Conservation (phyloP, 805 yeast genomes). For the Starmerella ratchasimensis region DNA sequence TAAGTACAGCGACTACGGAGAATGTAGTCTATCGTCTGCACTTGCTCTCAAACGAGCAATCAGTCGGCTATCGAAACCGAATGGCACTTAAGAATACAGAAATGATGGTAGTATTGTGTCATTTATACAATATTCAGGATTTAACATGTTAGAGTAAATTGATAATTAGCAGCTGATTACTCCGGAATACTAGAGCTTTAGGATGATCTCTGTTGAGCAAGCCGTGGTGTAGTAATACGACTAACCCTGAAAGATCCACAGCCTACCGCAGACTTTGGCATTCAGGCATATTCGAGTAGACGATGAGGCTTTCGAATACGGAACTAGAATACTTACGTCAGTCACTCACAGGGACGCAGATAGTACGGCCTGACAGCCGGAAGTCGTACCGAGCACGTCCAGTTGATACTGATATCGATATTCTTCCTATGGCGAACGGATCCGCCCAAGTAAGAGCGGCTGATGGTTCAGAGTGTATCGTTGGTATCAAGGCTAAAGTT, state of each 20-base stretch:
- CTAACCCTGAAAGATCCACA: too few species aligned
- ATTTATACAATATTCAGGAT: too few species aligned
- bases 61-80: too few species aligned
- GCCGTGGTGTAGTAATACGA: too few species aligned
- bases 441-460: constrained; percentile 73
- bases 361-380: constrained; percentile 80
- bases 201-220: too few species aligned
- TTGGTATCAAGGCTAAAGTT: constrained; percentile 79
- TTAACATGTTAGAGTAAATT: too few species aligned
- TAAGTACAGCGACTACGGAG: constrained; percentile 15
- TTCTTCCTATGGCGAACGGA: constrained; percentile 81
- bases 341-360: constrained; percentile 46
- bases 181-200: too few species aligned
- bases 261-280: too few species aligned
- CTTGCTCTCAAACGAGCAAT: constrained; percentile 10
- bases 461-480: constrained; percentile 89
- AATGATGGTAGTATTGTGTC: too few species aligned
- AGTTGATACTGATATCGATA: constrained; percentile 63
- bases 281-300: too few species aligned
- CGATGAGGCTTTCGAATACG: constrained; percentile 28
- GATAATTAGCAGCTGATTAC: too few species aligned
- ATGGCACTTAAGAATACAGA: too few species aligned
- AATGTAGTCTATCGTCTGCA: constrained; percentile 8
- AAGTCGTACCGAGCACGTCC: constrained; percentile 65
- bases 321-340: constrained; percentile 51